Conservation (phyloP, 2,329 filamentous ascomycete genomes). For the Rachicladosporium sp. region DNA sequence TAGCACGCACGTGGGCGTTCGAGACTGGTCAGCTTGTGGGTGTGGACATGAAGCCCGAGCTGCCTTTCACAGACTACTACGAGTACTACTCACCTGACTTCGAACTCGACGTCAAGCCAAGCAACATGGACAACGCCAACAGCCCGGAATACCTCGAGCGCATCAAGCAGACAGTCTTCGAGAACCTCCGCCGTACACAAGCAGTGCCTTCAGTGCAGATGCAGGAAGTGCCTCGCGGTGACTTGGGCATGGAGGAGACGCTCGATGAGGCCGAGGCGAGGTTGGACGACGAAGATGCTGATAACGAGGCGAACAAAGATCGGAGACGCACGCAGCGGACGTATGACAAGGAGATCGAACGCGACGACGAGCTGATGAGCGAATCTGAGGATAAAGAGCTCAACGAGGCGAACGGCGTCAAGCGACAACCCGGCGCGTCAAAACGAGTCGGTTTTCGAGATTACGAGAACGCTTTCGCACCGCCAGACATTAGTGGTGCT, state of each 20-base stretch:
- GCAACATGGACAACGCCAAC: constrained; percentile 63
- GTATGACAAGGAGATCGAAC: constrained; percentile 64
- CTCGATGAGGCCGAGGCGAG: constrained; percentile 50
- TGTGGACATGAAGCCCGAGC: constrained; percentile 63
- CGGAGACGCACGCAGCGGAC: constrained; percentile 66
- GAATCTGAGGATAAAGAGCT: constrained; percentile 85
- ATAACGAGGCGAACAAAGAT: constrained; percentile 80
- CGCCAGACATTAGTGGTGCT: neutral
- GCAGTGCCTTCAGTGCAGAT: constrained; percentile 50
- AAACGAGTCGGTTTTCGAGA: constrained; percentile 44
- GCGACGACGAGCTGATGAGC: constrained; percentile 54
- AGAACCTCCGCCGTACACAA: constrained; percentile 53
- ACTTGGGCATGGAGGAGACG: constrained; percentile 44
- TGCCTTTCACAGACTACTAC: constrained; percentile 96
- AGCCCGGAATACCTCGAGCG: constrained; percentile 56
- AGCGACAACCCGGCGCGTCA: constrained; percentile 32
- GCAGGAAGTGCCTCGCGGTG: constrained; percentile 49
- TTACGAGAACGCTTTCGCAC: constrained; percentile 39
- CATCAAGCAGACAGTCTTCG: constrained; percentile 52
- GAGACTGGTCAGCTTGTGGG: constrained; percentile 72
- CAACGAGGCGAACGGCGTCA: constrained; percentile 59
- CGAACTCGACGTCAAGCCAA: constrained; percentile 56
- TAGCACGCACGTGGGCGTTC: constrained; percentile 48
- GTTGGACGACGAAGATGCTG: constrained; percentile 47
- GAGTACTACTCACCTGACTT: constrained; percentile 62